Conservation (phyloP, 768 basidiomycete genomes). For the Mycena capillaripes region DNA sequence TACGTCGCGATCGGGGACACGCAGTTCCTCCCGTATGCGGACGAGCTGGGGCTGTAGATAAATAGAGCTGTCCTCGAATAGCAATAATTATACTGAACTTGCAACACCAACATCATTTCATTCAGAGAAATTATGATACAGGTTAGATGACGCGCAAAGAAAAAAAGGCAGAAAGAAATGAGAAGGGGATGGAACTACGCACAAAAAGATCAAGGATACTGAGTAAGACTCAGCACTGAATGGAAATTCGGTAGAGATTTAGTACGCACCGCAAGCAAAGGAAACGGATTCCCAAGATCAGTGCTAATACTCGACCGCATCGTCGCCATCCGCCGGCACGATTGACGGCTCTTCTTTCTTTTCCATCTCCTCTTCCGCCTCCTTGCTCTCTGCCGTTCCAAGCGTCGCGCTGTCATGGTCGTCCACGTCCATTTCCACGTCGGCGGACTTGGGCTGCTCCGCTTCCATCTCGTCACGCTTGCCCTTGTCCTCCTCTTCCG, state of each 20-base stretch:
- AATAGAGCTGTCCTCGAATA: slow-evolving; percentile 40
- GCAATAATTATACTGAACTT: slow-evolving; percentile 28
- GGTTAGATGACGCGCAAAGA: slow-evolving; percentile 20
- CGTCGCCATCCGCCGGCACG: slow-evolving; percentile 81
- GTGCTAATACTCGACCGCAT: slow-evolving; percentile 82
- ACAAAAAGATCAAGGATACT: slow-evolving; percentile 33
- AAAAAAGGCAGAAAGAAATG: background rate
- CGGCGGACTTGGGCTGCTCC: slow-evolving; percentile 39
- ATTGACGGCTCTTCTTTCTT: slow-evolving; percentile 67
- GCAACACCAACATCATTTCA: slow-evolving; percentile 19
- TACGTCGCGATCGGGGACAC: slow-evolving; percentile 90
- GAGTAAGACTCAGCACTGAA: background rate
- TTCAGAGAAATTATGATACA: slow-evolving; percentile 28
- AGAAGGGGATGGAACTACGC: slow-evolving; percentile 35
- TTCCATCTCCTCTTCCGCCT: slow-evolving; percentile 54
- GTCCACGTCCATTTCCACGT: slow-evolving; percentile 56
- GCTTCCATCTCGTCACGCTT: slow-evolving; percentile 38
- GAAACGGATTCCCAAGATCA: slow-evolving; percentile 23
- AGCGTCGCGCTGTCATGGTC: slow-evolving; percentile 46
- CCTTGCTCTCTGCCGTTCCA: slow-evolving; percentile 51
- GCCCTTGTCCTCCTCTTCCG: slow-evolving; percentile 66
- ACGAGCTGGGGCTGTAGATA: slow-evolving; percentile 83
- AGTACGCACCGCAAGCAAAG: slow-evolving; percentile 32
- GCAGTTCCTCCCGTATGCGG: slow-evolving; percentile 82
- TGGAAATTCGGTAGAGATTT: background rate